Percentiles rank a stretch among this genome's conserved stretches.
These are phyloP conservation scores for Podaxis carcinomalis DNA, from an alignment of 768 basidiomycete species.

Conservation along the genomic window DNA sequence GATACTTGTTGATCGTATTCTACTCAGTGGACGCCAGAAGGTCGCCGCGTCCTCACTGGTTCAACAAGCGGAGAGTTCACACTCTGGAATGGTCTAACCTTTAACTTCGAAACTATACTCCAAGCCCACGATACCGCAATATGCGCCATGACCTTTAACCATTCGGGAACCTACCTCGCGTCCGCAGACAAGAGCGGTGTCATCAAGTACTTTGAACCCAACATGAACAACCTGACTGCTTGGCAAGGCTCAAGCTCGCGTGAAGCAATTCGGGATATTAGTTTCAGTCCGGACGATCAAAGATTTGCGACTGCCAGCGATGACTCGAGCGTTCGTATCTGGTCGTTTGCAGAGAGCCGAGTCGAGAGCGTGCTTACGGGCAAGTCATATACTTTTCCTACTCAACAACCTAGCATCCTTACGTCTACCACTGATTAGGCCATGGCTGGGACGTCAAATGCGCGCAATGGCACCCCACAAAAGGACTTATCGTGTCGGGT, in stretches of 20 bases:
- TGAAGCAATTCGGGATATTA: slow-evolving; percentile 91
- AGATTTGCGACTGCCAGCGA: slow-evolving; percentile 95
- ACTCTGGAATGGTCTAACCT: slow-evolving; percentile 97
- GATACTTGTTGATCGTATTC: background rate
- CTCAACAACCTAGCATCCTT: background rate
- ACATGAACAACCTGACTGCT: slow-evolving; percentile 97
- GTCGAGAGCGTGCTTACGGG: slow-evolving; percentile 89
- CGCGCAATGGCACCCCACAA: slow-evolving; percentile 98
- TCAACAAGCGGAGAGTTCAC: slow-evolving; percentile 98
- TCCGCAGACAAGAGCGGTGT: slow-evolving; percentile 91
- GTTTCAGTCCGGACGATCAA: slow-evolving; percentile 88
- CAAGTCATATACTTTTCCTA: slow-evolving; percentile 21
- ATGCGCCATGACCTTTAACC: slow-evolving; percentile 84
- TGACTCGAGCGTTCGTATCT: slow-evolving; percentile 91
- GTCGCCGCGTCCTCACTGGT: slow-evolving; percentile 87
- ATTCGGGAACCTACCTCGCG: slow-evolving; percentile 89
- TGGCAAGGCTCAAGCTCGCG: slow-evolving; percentile 82
- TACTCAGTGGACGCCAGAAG: slow-evolving; percentile 95
- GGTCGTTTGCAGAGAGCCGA: slow-evolving; percentile 89
- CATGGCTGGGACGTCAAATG: slow-evolving; percentile 99
- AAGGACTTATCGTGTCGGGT: slow-evolving; percentile 91
- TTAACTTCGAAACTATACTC: slow-evolving; percentile 99
- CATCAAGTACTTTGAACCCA: slow-evolving; percentile 98
- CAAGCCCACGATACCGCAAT: slow-evolving; percentile 97
- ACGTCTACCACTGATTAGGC: slow-evolving; percentile 40